These are phyloP conservation scores for Cyclocybe cylindracea DNA, from an alignment of 768 basidiomycete species.

Conservation along the genomic window DNA sequence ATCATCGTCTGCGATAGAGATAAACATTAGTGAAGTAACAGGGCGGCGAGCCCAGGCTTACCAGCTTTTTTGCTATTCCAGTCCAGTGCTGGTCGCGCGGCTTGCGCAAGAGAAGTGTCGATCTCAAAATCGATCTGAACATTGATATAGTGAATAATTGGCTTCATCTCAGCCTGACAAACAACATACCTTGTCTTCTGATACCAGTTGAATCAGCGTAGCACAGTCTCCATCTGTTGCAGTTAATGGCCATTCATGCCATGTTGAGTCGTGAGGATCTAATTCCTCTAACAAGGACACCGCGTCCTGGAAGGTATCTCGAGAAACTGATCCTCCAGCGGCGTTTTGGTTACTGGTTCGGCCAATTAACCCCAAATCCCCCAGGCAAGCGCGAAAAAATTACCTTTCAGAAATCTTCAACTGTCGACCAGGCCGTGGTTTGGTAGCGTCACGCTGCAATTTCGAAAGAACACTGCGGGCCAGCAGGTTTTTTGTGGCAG, in stretches of 20 bases:
- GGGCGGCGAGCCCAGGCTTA: slow-evolving; percentile 27
- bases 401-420: slow-evolving; percentile 77
- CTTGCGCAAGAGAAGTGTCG: slow-evolving; percentile 62
- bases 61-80: slow-evolving; percentile 93
- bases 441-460: slow-evolving; percentile 59
- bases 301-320: slow-evolving; percentile 75
- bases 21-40: neutral
- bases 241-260: slow-evolving; percentile 79
- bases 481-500: slow-evolving; percentile 61
- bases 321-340: slow-evolving; percentile 61
- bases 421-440: slow-evolving; percentile 69
- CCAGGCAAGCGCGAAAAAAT: slow-evolving; percentile 10
- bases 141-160: neutral
- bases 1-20: slow-evolving; percentile 65
- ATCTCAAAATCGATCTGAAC: slow-evolving; percentile 70
- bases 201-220: slow-evolving; percentile 77
- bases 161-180: neutral
- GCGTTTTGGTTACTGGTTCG: slow-evolving; percentile 62
- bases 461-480: slow-evolving; percentile 68
- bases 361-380: neutral
- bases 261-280: slow-evolving; percentile 47
- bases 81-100: slow-evolving; percentile 58
- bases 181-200: slow-evolving; percentile 65
- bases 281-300: slow-evolving; percentile 56
- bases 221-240: slow-evolving; percentile 83